These are phyloP conservation scores for Eutypella sp. DNA, from an alignment of 2,329 filamentous ascomycete species.

Conservation along the genomic window DNA sequence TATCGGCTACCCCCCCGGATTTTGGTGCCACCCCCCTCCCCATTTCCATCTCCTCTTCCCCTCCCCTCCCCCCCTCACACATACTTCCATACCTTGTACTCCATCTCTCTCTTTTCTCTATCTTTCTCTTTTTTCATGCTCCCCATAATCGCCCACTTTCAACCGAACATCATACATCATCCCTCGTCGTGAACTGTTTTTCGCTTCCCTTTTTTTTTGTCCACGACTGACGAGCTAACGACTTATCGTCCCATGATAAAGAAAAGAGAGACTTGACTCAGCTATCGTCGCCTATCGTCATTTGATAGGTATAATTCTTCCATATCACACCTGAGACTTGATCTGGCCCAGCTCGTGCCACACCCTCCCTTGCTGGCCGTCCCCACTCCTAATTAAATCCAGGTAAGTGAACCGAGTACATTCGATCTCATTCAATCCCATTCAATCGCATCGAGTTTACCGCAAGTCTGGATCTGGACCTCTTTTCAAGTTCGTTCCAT, in stretches of 20 bases:
- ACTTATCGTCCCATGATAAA: background rate
- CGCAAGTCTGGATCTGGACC: background rate
- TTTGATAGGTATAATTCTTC: background rate
- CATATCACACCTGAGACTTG: background rate
- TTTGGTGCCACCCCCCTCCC: background rate
- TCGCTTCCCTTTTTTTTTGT: background rate
- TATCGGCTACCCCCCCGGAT: background rate
- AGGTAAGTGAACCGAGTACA: constrained; percentile 23
- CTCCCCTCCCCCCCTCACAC: too few relatives aligned
- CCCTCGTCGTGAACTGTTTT: background rate
- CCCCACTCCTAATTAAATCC: constrained; percentile 29
- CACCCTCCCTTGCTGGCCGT: constrained; percentile 25
- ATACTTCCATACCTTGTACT: too few relatives aligned
- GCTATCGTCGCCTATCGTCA: background rate
- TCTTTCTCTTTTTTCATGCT: background rate
- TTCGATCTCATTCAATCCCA: too few relatives aligned
- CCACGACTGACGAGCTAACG: background rate
- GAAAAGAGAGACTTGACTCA: background rate
- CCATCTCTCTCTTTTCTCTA: too few relatives aligned
- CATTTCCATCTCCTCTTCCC: too few relatives aligned
- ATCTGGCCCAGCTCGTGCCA: constrained; percentile 13
- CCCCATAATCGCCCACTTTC: background rate
- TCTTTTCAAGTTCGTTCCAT: constrained; percentile 1
- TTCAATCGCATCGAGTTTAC: too few relatives aligned
- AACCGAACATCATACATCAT: background rate